These are phyloP conservation scores for Eragrostis nindensis DNA, from an alignment of 176 grass and related monocot genomes.

Conservation along the genomic window DNA sequence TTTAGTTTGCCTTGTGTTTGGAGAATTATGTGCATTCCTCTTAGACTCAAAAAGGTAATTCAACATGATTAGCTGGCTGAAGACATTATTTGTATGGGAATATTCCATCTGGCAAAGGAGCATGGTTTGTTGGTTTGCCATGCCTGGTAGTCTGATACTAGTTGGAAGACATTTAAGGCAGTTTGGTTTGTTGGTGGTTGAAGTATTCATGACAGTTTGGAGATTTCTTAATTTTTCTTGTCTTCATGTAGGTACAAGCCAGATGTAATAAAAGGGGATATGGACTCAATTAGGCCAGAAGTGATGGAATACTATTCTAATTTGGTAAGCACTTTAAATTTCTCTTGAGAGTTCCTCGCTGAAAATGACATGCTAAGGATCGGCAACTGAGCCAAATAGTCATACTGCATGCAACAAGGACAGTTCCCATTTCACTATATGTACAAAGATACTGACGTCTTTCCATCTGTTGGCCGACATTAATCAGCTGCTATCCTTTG, in stretches of 20 bases:
- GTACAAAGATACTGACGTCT: not conserved
- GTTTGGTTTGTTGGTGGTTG: slow-evolving; percentile 28
- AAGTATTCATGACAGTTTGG: slow-evolving; percentile 25
- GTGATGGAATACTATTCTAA: slow-evolving; percentile 88
- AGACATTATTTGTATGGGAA: not conserved
- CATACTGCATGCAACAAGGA: slow-evolving; percentile 9
- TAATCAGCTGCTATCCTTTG: slow-evolving; percentile 15
- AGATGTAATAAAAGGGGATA: slow-evolving; percentile 81
- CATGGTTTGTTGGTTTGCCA: not conserved
- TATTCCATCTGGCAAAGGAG: not conserved
- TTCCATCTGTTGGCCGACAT: slow-evolving; percentile 15
- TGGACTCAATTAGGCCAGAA: slow-evolving; percentile 94
- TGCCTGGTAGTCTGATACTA: not conserved
- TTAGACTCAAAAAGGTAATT: not conserved
- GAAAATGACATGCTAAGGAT: slow-evolving; percentile 22
- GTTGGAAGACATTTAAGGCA: slow-evolving; percentile 6
- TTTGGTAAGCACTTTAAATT: slow-evolving; percentile 58
- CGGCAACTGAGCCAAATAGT: not conserved
- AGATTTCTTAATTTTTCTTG: slow-evolving; percentile 17
- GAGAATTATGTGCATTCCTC: not conserved
- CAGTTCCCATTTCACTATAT: not conserved
- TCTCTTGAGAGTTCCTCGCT: not conserved
- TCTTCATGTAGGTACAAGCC: slow-evolving; percentile 51
- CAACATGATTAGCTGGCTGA: not conserved
- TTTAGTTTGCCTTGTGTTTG: not conserved